Conservation (phyloP, 495 filamentous ascomycete species). For the Penicillium subrubescens region DNA sequence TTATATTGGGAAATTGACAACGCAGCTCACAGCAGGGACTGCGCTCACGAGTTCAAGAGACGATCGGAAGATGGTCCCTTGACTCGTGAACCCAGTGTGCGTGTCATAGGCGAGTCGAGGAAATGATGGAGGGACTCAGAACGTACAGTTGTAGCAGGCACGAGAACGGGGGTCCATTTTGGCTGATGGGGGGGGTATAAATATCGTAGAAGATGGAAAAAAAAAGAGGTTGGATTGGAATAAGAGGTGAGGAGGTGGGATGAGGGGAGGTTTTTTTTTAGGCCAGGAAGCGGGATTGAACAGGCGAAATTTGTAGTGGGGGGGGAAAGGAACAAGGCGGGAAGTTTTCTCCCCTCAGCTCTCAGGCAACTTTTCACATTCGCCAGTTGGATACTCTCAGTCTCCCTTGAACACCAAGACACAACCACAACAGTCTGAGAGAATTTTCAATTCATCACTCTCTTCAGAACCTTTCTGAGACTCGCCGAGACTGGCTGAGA, state of each 20-base stretch:
- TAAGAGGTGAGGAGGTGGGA: constrained; percentile 17
- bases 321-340: constrained; percentile 22
- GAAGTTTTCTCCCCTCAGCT: neutral
- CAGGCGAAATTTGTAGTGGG: constrained; percentile 39
- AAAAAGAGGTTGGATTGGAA: constrained; percentile 11
- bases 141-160: constrained; percentile 84
- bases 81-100: constrained; percentile 19
- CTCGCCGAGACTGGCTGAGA: neutral
- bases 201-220: constrained; percentile 10
- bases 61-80: neutral
- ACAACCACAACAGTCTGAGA: neutral
- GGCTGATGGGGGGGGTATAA: constrained; percentile 8
- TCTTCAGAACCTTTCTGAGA: neutral
- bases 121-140: constrained; percentile 14
- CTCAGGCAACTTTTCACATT: constrained; percentile 27
- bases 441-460: neutral
- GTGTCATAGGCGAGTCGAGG: constrained; percentile 13
- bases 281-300: constrained; percentile 12
- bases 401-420: too few relatives aligned
- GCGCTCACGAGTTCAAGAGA: neutral
- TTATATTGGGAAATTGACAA: neutral
- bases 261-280: constrained; percentile 5
- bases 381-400: neutral
- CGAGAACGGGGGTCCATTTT: constrained; percentile 58
- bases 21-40: neutral